Percentiles rank a stretch among this genome's conserved stretches.
Evolutionary conservation across 1,139 yeast species (phyloP).

Genomic region (Kodamaea arcana): DNA sequence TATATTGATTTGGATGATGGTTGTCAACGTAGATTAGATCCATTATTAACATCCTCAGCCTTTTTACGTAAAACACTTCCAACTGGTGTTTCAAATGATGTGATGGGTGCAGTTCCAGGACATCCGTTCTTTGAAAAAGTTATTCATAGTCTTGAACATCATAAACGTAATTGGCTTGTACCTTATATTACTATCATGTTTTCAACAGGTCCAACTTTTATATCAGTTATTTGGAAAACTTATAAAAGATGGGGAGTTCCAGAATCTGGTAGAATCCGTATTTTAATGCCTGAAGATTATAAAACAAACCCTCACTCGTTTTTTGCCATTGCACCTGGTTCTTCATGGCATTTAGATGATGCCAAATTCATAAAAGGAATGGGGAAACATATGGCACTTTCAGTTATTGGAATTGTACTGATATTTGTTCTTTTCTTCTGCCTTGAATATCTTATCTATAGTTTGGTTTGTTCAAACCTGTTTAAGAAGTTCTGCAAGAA

Average conservation of each 20-base stretch:
- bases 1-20: conserved; percentile 91
- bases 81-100: conserved; percentile 88
- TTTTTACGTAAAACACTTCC: conserved; percentile 86
- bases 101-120: conserved; percentile 82
- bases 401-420: conserved; percentile 39
- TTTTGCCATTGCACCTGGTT: conserved; percentile 71
- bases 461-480: conserved; percentile 34
- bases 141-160: conserved; percentile 58
- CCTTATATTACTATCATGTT: conserved; percentile 92
- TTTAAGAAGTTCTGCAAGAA: conserved; percentile 25
- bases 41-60: conserved; percentile 75
- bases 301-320: conserved; percentile 56
- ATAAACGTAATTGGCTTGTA: conserved; percentile 69
- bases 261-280: conserved; percentile 57
- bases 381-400: conserved; percentile 65
- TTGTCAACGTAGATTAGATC: conserved; percentile 73
- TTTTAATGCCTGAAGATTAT: conserved; percentile 69
- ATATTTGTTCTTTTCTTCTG: conserved; percentile 26
- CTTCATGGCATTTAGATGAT: conserved; percentile 87
- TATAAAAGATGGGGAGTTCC: conserved; percentile 77
- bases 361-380: conserved; percentile 70
- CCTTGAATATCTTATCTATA: conserved; percentile 60
- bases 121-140: conserved; percentile 83
- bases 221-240: conserved; percentile 83
- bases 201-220: conserved; percentile 86